Base-by-base conservation (phyloP, 768 basidiomycete genomes). In the Trametes villosa region DNA sequence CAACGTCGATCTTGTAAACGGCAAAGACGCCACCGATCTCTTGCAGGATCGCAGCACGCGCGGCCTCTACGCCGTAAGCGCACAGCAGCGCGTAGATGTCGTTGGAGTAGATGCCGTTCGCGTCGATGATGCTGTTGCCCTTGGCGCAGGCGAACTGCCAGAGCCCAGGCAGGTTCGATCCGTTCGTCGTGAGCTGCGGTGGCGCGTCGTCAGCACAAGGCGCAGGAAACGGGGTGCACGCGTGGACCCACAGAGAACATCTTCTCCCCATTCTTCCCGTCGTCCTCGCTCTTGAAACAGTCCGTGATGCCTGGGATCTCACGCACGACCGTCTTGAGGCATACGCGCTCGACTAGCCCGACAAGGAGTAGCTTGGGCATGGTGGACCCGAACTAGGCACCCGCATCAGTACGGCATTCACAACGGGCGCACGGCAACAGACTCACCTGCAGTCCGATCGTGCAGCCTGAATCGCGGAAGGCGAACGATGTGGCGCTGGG, bases 41-140 rank as follows among this genome's bases (percentile, higher is more conserved):
- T 52, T 83, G 84, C 65, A 99, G 81, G 71, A 99, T 96, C 9
- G 91, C 86, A 13, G 88, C 85, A 24, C 97, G 87, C 27, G 96
- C 97, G 79, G 96, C 95, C 77, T 99, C 97, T 12, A 99, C 96
- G 34, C 97, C 97, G 72, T 98, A 98, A 0, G 94, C 91, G 68
- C 86, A 86, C 40, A 98, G 78, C 52, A 94, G 87, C 17, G 96
- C 89, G 69, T 93, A 92, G 59, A 99, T 92, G 69, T 98, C 95
- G 76, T 98, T 99, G 22, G 96, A 96, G 65, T 92, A 92, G 57
- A 98, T 85, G 26, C 84, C 82, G 69, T 94, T 81, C 42, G 90
- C 83, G 67, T 95, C 88, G 62, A 97, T 77, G 63, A 81, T 68
- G 52, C 77, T 75, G 29, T 79, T 73, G 30, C 75, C 82, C 44